A percentile compares a stretch with the other conserved stretches of the same genome.
phyloP scores from a whole-genome alignment of 2,329 filamentous ascomycete species.

The Akanthomyces uredinophilus region DNA sequence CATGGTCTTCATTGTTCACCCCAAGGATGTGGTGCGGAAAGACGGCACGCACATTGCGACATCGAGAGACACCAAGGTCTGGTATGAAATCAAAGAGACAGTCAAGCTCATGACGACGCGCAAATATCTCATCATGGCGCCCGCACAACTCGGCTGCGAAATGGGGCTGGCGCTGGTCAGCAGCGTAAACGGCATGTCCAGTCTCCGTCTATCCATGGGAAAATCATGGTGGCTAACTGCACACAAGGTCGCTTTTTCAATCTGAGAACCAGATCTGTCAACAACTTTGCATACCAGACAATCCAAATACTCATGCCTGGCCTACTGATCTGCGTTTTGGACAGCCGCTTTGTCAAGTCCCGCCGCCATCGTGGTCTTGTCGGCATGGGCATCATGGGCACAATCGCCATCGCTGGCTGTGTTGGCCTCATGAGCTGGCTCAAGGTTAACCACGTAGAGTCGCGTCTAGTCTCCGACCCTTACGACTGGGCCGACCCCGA shows the following conservation, averaged over 20 bases:
- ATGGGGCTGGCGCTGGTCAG: conserved; percentile 8
- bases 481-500: conserved; percentile 1
- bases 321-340: conserved; percentile 8
- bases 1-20: conserved; percentile 5
- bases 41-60: conserved; percentile 2
- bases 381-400: conserved; percentile 5
- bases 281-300: not conserved
- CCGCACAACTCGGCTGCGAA: conserved; percentile 9
- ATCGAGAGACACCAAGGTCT: not conserved
- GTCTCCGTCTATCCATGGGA: not conserved
- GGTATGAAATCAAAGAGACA: conserved; percentile 9
- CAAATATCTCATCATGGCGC: conserved; percentile 10
- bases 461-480: not conserved
- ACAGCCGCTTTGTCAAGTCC: not conserved
- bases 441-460: not conserved
- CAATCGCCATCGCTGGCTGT: conserved; percentile 3
- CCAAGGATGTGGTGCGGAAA: conserved; percentile 2
- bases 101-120: conserved; percentile 7
- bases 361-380: conserved; percentile 2
- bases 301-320: conserved; percentile 11
- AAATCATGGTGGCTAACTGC: not conserved
- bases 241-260: not conserved
- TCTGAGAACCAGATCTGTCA: not conserved
- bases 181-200: conserved; percentile 7
- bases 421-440: conserved; percentile 6